Evolutionary conservation across 441 rosid species (phyloP).

Genomic region (Dalechampia spathulata): DNA sequence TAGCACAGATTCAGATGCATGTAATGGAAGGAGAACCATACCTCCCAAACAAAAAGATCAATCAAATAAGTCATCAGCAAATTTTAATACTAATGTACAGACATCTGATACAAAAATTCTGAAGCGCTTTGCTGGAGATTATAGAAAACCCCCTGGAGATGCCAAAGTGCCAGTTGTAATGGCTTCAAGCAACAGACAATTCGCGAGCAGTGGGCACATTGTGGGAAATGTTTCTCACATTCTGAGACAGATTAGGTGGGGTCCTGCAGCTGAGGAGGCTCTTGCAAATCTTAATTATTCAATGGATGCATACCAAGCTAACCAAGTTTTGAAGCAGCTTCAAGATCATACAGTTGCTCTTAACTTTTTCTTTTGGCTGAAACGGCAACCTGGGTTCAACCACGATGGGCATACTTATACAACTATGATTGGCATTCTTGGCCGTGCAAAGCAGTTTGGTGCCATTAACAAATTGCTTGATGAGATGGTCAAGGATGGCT

Average conservation of each 20-base stretch:
- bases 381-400: constrained; percentile 54
- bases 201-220: constrained; percentile 23
- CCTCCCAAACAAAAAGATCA: constrained; percentile 36
- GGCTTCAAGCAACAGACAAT: constrained; percentile 34
- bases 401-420: constrained; percentile 91
- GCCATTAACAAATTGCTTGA: constrained; percentile 59
- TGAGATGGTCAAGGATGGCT: constrained; percentile 76
- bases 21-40: constrained; percentile 29
- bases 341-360: constrained; percentile 74
- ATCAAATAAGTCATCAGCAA: constrained; percentile 26
- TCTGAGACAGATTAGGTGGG: constrained; percentile 54
- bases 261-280: constrained; percentile 63
- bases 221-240: constrained; percentile 55
- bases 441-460: constrained; percentile 72
- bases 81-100: constrained; percentile 25
- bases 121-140: constrained; percentile 25
- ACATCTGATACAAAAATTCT: constrained; percentile 34
- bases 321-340: constrained; percentile 77
- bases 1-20: constrained; percentile 19
- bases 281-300: constrained; percentile 42
- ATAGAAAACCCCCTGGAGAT: constrained; percentile 33
- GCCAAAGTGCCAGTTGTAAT: constrained; percentile 31
- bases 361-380: constrained; percentile 78
- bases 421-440: constrained; percentile 90
- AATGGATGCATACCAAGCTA: constrained; percentile 76